Evolutionary conservation across 2,329 filamentous ascomycete genomes (phyloP).

Genomic region (Fusarium hostae): DNA sequence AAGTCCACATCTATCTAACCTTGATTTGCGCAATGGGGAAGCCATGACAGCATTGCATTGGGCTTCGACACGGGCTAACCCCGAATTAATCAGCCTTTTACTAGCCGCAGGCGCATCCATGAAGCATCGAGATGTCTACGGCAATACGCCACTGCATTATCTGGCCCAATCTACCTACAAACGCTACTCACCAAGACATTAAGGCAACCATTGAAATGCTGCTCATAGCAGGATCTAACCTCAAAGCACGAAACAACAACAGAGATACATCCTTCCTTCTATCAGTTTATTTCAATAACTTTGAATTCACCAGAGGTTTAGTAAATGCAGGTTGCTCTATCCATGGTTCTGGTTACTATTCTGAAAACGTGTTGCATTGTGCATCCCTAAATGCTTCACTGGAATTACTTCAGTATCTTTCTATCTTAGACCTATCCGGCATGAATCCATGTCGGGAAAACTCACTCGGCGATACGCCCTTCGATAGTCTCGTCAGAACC

Average conservation of each 20-base stretch:
- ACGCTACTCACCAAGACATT: rapidly evolving
- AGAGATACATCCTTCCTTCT: rapidly evolving
- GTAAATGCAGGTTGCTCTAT: not conserved
- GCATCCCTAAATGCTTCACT: rapidly evolving
- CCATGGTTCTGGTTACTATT: rapidly evolving
- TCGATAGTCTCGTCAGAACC: not conserved
- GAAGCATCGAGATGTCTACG: rapidly evolving
- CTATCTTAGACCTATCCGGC: not conserved
- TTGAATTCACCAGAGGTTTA: not conserved
- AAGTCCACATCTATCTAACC: not conserved
- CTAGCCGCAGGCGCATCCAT: slow-evolving; percentile 11
- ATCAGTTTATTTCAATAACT: rapidly evolving
- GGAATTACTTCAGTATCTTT: not conserved
- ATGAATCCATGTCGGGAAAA: not conserved
- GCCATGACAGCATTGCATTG: not conserved
- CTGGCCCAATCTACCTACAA: rapidly evolving
- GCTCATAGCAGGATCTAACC: not conserved
- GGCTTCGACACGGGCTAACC: rapidly evolving
- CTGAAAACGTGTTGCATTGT: not conserved
- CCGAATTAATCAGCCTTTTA: not conserved
- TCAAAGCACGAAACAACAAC: rapidly evolving
- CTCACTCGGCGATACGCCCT: not conserved
- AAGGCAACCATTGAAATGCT: not conserved
- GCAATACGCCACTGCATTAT: not conserved
- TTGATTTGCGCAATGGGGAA: rapidly evolving